These are phyloP conservation scores for Saussurea involucrata DNA, from an alignment of 129 eudicot genomes.

Conservation along the genomic window DNA sequence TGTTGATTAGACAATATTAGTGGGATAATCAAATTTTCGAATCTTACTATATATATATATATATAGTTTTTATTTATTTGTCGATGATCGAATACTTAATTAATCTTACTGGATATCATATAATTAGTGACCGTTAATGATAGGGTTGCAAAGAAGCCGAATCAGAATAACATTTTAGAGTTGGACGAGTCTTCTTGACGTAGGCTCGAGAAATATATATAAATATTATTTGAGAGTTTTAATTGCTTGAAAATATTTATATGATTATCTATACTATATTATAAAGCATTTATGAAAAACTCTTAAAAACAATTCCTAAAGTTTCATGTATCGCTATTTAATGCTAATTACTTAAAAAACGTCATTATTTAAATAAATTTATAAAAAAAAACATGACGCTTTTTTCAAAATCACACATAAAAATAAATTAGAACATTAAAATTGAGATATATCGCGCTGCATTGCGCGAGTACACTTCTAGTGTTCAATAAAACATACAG, in stretches of 20 bases:
- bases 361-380: no score
- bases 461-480: no score
- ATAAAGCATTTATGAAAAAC: no score
- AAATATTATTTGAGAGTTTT: background rate
- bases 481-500: background rate
- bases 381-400: no score
- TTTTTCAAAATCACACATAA: no score
- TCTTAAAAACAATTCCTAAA: no score
- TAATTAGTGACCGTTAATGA: background rate
- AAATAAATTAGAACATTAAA: no score
- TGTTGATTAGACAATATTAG: background rate
- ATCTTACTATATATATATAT: background rate
- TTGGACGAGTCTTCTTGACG: background rate
- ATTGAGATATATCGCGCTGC: no score
- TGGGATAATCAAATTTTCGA: slow-evolving; percentile 10
- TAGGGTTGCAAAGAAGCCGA: background rate
- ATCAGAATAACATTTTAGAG: background rate
- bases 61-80: background rate
- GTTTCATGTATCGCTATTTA: no score
- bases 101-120: background rate
- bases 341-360: no score
- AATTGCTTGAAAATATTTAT: background rate
- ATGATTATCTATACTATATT: no score
- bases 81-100: background rate
- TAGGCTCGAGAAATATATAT: background rate